These are phyloP conservation scores for Xylaria sp. DNA, from an alignment of 2,329 filamentous ascomycete species.

Conservation along the genomic window DNA sequence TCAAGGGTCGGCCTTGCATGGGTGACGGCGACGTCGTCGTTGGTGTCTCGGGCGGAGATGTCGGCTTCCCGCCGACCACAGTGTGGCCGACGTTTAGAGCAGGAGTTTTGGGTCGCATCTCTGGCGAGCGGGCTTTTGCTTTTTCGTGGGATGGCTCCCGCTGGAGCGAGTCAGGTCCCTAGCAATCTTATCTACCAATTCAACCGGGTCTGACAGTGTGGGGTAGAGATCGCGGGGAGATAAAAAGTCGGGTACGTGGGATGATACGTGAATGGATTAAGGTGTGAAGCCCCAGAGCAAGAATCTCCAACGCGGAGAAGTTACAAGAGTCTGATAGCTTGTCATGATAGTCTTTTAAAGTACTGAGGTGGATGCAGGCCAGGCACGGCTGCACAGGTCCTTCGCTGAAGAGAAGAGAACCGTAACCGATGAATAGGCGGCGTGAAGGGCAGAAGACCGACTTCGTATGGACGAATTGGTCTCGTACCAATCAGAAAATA, in stretches of 20 bases:
- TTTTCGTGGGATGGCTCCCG: constrained; percentile 45
- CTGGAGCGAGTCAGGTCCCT: constrained; percentile 44
- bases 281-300: constrained; percentile 57
- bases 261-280: constrained; percentile 47
- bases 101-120: constrained; percentile 50
- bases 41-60: constrained; percentile 57
- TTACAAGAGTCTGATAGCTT: constrained; percentile 54
- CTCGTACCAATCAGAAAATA: constrained; percentile 26
- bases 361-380: constrained; percentile 43
- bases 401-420: constrained; percentile 41
- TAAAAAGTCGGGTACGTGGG: constrained; percentile 40
- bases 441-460: constrained; percentile 29
- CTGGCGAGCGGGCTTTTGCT: constrained; percentile 31
- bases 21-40: constrained; percentile 52
- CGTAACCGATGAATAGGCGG: constrained; percentile 26
- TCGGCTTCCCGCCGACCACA: constrained; percentile 48
- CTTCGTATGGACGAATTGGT: constrained; percentile 25
- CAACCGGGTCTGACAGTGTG: constrained; percentile 46
- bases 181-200: constrained; percentile 46
- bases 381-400: constrained; percentile 47
- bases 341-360: constrained; percentile 58
- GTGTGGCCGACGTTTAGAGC: constrained; percentile 45
- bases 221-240: constrained; percentile 50
- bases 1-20: constrained; percentile 43
- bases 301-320: constrained; percentile 60